Evolutionary conservation across 192 early-diverging fungal genomes (phyloP).

Genomic region (Entomortierella parvispora): DNA sequence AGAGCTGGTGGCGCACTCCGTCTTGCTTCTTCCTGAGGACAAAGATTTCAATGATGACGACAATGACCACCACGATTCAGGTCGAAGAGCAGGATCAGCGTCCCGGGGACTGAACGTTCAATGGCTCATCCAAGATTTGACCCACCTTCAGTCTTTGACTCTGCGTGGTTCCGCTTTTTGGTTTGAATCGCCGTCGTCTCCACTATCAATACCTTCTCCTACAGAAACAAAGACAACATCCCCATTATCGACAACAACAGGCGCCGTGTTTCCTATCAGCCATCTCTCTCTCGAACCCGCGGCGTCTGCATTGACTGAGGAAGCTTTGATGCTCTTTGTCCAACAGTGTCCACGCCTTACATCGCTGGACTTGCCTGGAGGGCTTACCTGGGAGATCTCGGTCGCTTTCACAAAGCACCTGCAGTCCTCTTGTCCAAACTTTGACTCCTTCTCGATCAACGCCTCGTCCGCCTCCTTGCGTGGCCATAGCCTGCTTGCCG

Average conservation of each 20-base stretch:
- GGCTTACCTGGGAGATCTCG: slow-evolving; percentile 15
- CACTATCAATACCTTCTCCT: slow-evolving; percentile 3
- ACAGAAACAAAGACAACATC: neutral
- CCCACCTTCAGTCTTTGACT: slow-evolving; percentile 5
- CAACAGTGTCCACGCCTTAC: slow-evolving; percentile 12
- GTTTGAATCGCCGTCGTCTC: neutral
- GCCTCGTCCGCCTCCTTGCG: neutral
- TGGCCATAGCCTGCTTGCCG: too few species aligned
- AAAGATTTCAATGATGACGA: neutral
- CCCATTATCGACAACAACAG: neutral
- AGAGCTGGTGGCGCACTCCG: slow-evolving; percentile 8
- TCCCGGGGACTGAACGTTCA: slow-evolving; percentile 6
- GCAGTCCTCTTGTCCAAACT: neutral
- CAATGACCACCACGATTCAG: neutral
- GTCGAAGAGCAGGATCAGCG: neutral
- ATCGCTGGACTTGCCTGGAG: slow-evolving; percentile 26
- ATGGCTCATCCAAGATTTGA: neutral
- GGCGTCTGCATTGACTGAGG: neutral
- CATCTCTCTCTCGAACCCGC: slow-evolving; percentile 12
- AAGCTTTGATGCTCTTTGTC: neutral
- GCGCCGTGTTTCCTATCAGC: neutral
- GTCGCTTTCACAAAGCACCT: slow-evolving; percentile 2
- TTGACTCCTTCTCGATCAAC: slow-evolving; percentile 23
- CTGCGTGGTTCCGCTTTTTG: slow-evolving; percentile 19
- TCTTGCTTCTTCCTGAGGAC: neutral